These are phyloP conservation scores for Quercus gilva DNA, from an alignment of 306 rosid genomes.

Conservation along the genomic window DNA sequence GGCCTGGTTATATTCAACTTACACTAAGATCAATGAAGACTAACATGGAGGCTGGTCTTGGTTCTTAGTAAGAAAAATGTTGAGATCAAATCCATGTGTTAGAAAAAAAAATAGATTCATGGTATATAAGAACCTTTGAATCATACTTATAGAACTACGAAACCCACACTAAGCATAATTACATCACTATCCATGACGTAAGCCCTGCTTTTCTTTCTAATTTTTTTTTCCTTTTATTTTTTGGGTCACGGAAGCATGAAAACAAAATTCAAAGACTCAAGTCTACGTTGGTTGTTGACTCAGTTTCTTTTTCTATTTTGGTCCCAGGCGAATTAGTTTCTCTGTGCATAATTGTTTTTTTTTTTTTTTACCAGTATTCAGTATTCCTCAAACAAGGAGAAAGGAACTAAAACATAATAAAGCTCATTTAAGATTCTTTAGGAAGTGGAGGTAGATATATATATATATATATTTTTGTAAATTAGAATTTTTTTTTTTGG, in stretches of 20 bases:
- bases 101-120: constrained; percentile 19
- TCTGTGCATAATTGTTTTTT: no score
- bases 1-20: constrained; percentile 19
- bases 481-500: no score
- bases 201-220: not conserved
- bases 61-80: not conserved
- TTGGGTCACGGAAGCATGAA: not conserved
- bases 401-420: no score
- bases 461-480: no score
- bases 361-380: no score
- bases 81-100: constrained; percentile 45
- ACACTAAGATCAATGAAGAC: constrained; percentile 7
- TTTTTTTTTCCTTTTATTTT: no score
- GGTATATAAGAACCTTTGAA: constrained; percentile 20
- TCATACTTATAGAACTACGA: not conserved
- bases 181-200: constrained; percentile 19
- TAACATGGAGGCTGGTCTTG: not conserved
- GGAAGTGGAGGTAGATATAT: no score
- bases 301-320: no score
- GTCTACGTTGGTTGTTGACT: no score
- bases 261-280: not conserved
- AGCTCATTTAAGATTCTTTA: no score
- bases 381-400: no score
- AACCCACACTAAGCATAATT: not conserved
- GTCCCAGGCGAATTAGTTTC: no score